A percentile compares a stretch with the other conserved stretches of the same genome.
Conservation (phyloP, 306 rosid species). For the Castanospermum australe region DNA sequence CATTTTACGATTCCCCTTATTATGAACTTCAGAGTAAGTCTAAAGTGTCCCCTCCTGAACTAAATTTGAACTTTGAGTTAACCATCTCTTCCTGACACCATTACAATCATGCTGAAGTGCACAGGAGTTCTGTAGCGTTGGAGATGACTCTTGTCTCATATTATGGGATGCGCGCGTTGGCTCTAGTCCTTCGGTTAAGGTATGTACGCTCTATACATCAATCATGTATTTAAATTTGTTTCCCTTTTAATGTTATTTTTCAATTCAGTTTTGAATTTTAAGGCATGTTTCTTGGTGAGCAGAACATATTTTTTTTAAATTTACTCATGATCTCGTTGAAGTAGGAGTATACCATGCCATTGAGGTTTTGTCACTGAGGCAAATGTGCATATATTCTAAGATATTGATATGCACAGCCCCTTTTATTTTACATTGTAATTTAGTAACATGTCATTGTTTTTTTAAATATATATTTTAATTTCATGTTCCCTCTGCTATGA, state of each 20-base stretch:
- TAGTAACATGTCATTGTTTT: too few species aligned
- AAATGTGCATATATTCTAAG: not conserved
- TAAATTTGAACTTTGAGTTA: not conserved
- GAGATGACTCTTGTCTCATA: constrained; percentile 97
- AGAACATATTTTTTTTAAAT: too few species aligned
- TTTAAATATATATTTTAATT: not conserved
- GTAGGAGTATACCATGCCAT: not conserved
- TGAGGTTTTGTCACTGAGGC: not conserved
- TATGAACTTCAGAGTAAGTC: constrained; percentile 23
- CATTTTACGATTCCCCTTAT: constrained; percentile 4
- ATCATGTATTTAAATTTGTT: not conserved
- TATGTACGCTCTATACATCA: constrained; percentile 18
- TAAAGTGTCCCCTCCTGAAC: not conserved
- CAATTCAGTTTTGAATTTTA: not conserved
- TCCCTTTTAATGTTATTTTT: not conserved
- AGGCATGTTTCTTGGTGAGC: not conserved
- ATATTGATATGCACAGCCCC: constrained; percentile 15
- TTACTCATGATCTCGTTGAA: not conserved
- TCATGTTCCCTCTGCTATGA: not conserved
- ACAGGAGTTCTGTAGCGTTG: constrained; percentile 99
- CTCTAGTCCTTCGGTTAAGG: constrained; percentile 87
- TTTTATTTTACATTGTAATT: too few species aligned
- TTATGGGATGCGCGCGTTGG: constrained; percentile 99
- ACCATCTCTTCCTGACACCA: constrained; percentile 31
- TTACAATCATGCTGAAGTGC: constrained; percentile 59